These are phyloP conservation scores for Naegleria lovaniensis DNA, from an alignment of 208 protist genomes.

Conservation along the genomic window DNA sequence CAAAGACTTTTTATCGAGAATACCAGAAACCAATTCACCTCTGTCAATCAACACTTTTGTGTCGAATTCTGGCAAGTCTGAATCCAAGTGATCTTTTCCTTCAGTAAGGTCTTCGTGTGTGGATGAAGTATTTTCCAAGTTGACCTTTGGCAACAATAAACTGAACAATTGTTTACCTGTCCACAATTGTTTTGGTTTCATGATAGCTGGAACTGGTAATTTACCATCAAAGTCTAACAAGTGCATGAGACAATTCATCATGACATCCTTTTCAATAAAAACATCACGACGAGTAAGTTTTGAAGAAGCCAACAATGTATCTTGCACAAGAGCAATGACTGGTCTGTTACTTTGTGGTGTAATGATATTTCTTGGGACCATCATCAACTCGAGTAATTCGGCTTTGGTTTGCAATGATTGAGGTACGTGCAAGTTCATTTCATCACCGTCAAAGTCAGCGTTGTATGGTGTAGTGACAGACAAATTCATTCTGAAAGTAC, in stretches of 20 bases:
- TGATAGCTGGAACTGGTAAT: slow-evolving; percentile 91
- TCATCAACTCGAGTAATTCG: slow-evolving; percentile 96
- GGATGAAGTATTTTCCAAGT: slow-evolving; percentile 62
- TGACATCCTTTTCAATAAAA: slow-evolving; percentile 89
- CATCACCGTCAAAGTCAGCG: slow-evolving; percentile 99
- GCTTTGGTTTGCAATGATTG: slow-evolving; percentile 91
- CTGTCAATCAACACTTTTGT: slow-evolving; percentile 73
- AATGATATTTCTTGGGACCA: slow-evolving; percentile 98
- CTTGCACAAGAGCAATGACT: slow-evolving; percentile 99
- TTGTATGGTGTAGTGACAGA: slow-evolving; percentile 99
- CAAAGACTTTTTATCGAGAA: slow-evolving; percentile 78
- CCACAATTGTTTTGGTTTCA: slow-evolving; percentile 94
- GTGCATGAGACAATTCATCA: slow-evolving; percentile 97
- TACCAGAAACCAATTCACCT: slow-evolving; percentile 70
- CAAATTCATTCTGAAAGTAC: slow-evolving; percentile 98
- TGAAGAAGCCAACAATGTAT: slow-evolving; percentile 87
- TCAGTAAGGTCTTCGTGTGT: slow-evolving; percentile 53
- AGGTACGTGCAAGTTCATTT: slow-evolving; percentile 99
- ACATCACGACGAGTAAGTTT: slow-evolving; percentile 89
- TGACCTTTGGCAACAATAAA: slow-evolving; percentile 89
- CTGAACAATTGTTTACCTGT: slow-evolving; percentile 99
- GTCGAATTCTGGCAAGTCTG: slow-evolving; percentile 56
- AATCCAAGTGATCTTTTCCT: slow-evolving; percentile 44
- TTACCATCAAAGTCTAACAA: slow-evolving; percentile 77
- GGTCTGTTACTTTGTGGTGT: slow-evolving; percentile 94